Evolutionary conservation across 352 stramenopile species (phyloP).

Genomic region (Phytophthora ohioensis): DNA sequence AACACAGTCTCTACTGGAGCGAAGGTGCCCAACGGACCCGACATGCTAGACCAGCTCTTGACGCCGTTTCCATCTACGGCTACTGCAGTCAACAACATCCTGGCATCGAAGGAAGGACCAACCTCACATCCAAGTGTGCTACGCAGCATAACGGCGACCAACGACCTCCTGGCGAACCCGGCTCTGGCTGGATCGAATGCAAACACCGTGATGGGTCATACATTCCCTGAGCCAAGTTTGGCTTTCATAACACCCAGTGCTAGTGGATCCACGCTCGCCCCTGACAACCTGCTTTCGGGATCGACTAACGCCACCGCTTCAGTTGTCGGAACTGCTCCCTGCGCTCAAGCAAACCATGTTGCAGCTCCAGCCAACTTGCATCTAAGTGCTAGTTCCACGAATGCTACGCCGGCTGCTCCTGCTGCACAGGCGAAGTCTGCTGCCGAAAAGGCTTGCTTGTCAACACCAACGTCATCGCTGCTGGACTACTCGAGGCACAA

Average conservation of each 20-base stretch:
- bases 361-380: conserved; percentile 8
- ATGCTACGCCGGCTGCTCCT: conserved; percentile 18
- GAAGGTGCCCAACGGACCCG: conserved; percentile 19
- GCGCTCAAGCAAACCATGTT: not conserved
- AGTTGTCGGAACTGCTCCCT: not conserved
- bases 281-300: conserved; percentile 3
- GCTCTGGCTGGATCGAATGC: conserved; percentile 8
- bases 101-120: conserved; percentile 8
- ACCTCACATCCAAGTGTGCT: conserved; percentile 1
- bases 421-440: conserved; percentile 30
- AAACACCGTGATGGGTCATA: conserved; percentile 8
- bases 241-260: conserved; percentile 15
- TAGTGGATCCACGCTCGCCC: conserved; percentile 7
- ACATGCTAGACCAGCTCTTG: conserved; percentile 38
- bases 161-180: conserved; percentile 9
- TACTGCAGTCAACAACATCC: not conserved
- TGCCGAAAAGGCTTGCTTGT: conserved; percentile 37
- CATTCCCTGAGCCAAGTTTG: conserved; percentile 24
- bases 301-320: conserved; percentile 9
- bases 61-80: conserved; percentile 15
- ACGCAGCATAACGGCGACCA: not conserved
- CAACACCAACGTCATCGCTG: conserved; percentile 41
- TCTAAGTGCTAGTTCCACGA: not conserved
- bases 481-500: conserved; percentile 72
- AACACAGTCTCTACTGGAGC: not conserved